Percentiles rank a stretch among this genome's conserved stretches.
Evolutionary conservation across 805 yeast genomes (phyloP).

Genomic region (Yamadazyma nakazawae): DNA sequence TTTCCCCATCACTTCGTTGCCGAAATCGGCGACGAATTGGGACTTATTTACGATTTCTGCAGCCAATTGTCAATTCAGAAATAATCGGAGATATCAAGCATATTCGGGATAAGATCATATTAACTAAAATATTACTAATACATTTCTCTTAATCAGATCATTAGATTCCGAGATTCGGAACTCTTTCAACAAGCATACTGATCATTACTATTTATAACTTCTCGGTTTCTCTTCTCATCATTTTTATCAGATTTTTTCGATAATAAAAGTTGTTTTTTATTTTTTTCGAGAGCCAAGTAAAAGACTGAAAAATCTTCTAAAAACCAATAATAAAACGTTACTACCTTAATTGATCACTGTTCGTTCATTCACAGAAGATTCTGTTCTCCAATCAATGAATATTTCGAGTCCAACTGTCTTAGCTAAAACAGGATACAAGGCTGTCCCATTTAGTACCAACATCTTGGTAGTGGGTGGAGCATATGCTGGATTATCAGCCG

Average conservation of each 20-base stretch:
- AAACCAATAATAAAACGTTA: too few relatives aligned
- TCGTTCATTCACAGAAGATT: too few relatives aligned
- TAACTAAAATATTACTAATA: too few relatives aligned
- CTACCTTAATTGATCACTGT: too few relatives aligned
- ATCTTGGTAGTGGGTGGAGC: slow-evolving; percentile 42
- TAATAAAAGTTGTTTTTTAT: neutral
- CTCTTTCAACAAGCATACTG: too few relatives aligned
- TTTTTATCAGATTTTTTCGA: neutral
- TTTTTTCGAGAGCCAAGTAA: too few relatives aligned
- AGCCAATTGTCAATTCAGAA: neutral
- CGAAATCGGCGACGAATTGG: neutral
- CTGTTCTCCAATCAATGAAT: neutral
- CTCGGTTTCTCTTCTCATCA: neutral
- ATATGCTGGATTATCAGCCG: slow-evolving; percentile 38
- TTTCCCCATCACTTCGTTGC: neutral
- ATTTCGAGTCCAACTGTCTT: slow-evolving; percentile 5
- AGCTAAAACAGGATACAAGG: slow-evolving; percentile 1
- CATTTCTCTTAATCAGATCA: neutral
- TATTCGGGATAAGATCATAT: neutral
- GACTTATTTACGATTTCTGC: neutral
- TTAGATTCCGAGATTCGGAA: too few relatives aligned
- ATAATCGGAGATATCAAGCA: neutral
- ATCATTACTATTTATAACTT: too few relatives aligned
- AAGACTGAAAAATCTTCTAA: too few relatives aligned
- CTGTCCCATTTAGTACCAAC: slow-evolving; percentile 27